Evolutionary conservation across 495 filamentous ascomycete genomes (phyloP).

Genomic region (Clavariopsis aquatica): DNA sequence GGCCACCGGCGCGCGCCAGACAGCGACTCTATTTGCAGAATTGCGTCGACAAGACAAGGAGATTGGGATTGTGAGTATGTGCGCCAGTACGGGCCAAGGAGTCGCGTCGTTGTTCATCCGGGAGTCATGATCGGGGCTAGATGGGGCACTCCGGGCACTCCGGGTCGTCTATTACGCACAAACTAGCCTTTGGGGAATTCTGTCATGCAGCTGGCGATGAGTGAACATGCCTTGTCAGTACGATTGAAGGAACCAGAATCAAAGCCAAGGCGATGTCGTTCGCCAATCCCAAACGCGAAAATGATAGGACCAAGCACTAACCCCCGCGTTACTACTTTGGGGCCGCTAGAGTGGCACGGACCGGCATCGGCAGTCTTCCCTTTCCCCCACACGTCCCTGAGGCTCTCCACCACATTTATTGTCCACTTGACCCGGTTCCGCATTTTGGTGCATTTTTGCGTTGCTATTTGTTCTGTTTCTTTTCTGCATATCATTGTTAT

Average conservation of each 20-base stretch:
- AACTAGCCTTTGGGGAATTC: background rate
- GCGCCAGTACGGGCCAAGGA: slow-evolving; percentile 33
- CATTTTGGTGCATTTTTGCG: background rate
- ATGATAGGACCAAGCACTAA: background rate
- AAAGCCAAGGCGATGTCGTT: too few species aligned
- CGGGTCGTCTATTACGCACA: too few species aligned
- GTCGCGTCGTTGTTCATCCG: slow-evolving; percentile 35
- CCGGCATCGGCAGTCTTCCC: slow-evolving; percentile 12
- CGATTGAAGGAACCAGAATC: background rate
- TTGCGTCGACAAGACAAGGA: slow-evolving; percentile 33
- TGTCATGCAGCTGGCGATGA: background rate
- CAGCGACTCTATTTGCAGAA: slow-evolving; percentile 32
- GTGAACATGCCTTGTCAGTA: background rate
- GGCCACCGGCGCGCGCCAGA: slow-evolving; percentile 34
- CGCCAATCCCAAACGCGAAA: background rate
- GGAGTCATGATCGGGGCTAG: slow-evolving; percentile 13
- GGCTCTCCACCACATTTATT: slow-evolving; percentile 23
- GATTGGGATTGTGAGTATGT: slow-evolving; percentile 37
- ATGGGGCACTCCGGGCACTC: background rate
- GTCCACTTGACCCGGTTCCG: background rate
- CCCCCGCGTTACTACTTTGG: slow-evolving; percentile 2
- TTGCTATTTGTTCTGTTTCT: slow-evolving; percentile 1
- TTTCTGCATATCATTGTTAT: background rate
- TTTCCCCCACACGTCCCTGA: slow-evolving; percentile 19
- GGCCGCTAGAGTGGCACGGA: slow-evolving; percentile 15